phyloP scores from a whole-genome alignment of 768 basidiomycete genomes.

The Lentinula raphanica region DNA sequence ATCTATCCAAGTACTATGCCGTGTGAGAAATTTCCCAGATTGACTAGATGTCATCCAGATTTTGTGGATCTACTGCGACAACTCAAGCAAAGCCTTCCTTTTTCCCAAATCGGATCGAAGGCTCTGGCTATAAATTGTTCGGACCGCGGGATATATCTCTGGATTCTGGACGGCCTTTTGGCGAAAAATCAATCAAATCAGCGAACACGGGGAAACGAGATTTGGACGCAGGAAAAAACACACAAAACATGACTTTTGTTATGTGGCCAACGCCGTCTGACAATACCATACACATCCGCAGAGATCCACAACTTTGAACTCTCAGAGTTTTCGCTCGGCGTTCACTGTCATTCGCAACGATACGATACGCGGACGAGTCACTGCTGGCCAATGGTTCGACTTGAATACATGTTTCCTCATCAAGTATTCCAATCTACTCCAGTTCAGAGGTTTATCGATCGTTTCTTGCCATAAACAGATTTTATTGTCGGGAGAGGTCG shows the following conservation, averaged over 20 bases:
- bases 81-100: too few species aligned
- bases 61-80: neutral
- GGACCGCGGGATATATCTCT: neutral
- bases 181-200: too few species aligned
- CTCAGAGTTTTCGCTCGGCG: neutral
- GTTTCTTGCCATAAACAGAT: neutral
- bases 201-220: too few species aligned
- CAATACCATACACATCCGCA: neutral
- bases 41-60: neutral
- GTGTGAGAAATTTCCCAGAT: neutral
- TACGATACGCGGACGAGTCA: neutral
- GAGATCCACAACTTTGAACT: neutral
- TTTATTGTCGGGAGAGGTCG: neutral
- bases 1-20: neutral
- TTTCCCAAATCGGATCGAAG: neutral
- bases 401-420: neutral
- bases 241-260: too few species aligned
- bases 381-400: neutral
- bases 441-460: neutral
- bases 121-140: neutral
- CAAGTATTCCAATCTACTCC: neutral
- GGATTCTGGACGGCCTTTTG: neutral
- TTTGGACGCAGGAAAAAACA: too few species aligned
- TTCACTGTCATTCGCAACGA: neutral
- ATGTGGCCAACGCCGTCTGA: neutral